Evolutionary conservation across 2,329 filamentous ascomycete genomes (phyloP), one percentile per base, ranked within the genome.

Genomic region (Spiromastix sp.): DNA sequence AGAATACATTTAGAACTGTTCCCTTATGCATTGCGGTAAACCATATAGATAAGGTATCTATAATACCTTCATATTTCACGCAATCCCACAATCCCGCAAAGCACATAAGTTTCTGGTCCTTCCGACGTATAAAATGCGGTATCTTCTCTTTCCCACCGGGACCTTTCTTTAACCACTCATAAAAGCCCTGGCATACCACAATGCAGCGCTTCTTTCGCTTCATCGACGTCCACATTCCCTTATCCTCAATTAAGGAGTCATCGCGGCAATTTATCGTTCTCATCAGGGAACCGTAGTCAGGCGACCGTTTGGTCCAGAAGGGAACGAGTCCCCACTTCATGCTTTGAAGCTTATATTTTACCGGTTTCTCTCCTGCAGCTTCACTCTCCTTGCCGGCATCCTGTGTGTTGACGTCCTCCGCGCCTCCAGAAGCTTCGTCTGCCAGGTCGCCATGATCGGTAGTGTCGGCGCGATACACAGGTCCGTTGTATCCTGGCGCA

Each of bases 281-380:
- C 68, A 93, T 71, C 57, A 85, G 69, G 1, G 77, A 77, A 17
- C 73, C 70, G 50, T 91, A 89, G 51, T 85, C 77, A 0, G 85
- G 84, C 34, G 78, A 78, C 9, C 80, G 72, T 62, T 89, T 93
- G 3, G 84, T 93, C 89, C 89, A 96, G 58, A 81, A 94, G 0
- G 91, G 89, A 10, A 96, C 70, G 5, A 98, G 70, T 0, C 89
- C 91, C 91, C 91, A 98, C 70, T 85, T 89, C 83, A 96, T 96
- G 2, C 78, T 71, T 55, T 95, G 86, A 6, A 98, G 66, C 57
- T 83, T 89, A 64, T 93, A 94, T 46, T 63, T 76, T 7, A 69
- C 68, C 39, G 63, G 55, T 18, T 48, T 48, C 36, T 46, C 37
- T 11, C 42, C 37, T 8, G 37, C 18, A 18, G 41, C 25, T 18